These are phyloP conservation scores for Ceratobasidium sp. DNA, from an alignment of 1,284 basidiomycete species.

Conservation along the genomic window DNA sequence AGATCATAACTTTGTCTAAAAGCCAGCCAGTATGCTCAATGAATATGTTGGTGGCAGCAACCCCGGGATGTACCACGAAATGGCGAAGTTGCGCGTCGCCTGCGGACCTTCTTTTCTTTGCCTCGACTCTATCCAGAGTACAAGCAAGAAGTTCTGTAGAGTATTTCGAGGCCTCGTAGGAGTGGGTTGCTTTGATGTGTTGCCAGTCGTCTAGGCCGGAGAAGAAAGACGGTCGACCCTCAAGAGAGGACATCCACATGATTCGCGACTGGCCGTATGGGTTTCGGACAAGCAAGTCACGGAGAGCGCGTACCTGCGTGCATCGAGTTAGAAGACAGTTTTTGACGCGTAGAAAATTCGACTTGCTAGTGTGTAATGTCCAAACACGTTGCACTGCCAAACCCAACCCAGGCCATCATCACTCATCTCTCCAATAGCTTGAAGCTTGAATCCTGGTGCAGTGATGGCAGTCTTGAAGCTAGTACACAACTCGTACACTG, in stretches of 20 bases:
- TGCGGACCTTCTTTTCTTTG: conserved; percentile 48
- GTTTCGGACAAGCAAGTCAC: conserved; percentile 52
- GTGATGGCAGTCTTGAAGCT: conserved; percentile 63
- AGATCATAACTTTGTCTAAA: conserved; percentile 64
- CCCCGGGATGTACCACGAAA: conserved; percentile 77
- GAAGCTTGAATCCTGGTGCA: conserved; percentile 69
- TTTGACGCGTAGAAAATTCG: neutral
- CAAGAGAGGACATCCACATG: conserved; percentile 83
- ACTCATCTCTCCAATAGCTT: conserved; percentile 70
- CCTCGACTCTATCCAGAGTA: conserved; percentile 63
- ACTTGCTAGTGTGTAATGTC: conserved; percentile 82
- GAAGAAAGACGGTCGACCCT: conserved; percentile 67
- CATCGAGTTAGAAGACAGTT: neutral
- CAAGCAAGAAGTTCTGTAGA: conserved; percentile 78
- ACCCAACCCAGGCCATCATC: conserved; percentile 79
- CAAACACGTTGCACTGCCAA: conserved; percentile 89
- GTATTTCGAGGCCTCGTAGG: conserved; percentile 83
- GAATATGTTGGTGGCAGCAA: conserved; percentile 74
- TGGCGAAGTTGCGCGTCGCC: conserved; percentile 61
- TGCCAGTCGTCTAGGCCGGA: conserved; percentile 73
- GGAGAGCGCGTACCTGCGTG: conserved; percentile 40
- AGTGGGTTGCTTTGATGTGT: conserved; percentile 65
- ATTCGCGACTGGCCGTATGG: conserved; percentile 65
- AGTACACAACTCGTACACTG: conserved; percentile 64
- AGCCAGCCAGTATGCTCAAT: conserved; percentile 62